Percentiles rank a stretch among this genome's conserved stretches.
phyloP scores from a whole-genome alignment of 805 yeast genomes.

The Torulaspora delbrueckii region DNA sequence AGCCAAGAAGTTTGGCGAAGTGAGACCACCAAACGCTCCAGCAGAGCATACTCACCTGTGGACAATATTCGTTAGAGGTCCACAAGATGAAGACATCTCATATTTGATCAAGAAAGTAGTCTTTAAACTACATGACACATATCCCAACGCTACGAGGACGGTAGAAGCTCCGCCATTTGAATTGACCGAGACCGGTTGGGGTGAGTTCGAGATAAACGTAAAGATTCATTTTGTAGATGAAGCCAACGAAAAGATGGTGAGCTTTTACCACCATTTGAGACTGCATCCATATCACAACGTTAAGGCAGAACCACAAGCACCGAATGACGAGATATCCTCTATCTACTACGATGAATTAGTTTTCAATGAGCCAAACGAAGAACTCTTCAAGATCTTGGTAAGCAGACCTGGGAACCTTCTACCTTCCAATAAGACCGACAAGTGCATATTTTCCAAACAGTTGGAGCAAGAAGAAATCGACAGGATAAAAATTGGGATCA shows the following conservation, averaged over 20 bases:
- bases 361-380: slow-evolving; percentile 93
- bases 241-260: slow-evolving; percentile 81
- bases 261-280: slow-evolving; percentile 82
- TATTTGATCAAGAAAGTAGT: slow-evolving; percentile 84
- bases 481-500: slow-evolving; percentile 45
- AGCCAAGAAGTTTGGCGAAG: slow-evolving; percentile 61
- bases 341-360: slow-evolving; percentile 83
- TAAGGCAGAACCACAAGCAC: slow-evolving; percentile 15
- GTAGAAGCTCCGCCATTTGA: slow-evolving; percentile 90
- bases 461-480: slow-evolving; percentile 63
- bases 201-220: slow-evolving; percentile 91
- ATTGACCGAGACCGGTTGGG: slow-evolving; percentile 98
- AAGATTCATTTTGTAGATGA: slow-evolving; percentile 83
- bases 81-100: slow-evolving; percentile 71
- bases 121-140: slow-evolving; percentile 93
- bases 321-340: slow-evolving; percentile 48
- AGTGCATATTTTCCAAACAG: slow-evolving; percentile 43
- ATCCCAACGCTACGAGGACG: slow-evolving; percentile 77
- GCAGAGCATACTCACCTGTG: slow-evolving; percentile 91
- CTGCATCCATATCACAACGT: slow-evolving; percentile 72
- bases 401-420: slow-evolving; percentile 55
- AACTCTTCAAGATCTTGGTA: slow-evolving; percentile 73
- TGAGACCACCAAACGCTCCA: slow-evolving; percentile 59
- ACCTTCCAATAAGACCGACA: slow-evolving; percentile 38
- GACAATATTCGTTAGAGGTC: slow-evolving; percentile 88